Conservation (phyloP, 768 basidiomycete genomes). For the Auricularia auricula-judae region DNA sequence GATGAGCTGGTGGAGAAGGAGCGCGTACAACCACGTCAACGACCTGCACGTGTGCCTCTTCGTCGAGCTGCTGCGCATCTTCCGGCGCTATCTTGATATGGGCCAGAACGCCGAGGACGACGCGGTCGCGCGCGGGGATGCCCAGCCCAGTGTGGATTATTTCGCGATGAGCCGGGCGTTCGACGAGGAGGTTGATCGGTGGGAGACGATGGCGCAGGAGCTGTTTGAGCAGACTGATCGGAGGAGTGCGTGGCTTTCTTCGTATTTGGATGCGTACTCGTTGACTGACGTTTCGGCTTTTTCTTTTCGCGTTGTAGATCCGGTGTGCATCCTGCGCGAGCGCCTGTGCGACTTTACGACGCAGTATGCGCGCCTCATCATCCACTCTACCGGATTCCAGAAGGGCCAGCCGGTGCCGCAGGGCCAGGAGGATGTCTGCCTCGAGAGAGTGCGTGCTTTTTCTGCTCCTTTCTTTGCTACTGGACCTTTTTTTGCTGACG, state of each 20-base stretch:
- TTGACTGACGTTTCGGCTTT: no score
- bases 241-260: conserved; percentile 6
- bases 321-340: neutral
- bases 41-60: conserved; percentile 34
- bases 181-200: neutral
- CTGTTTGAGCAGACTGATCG: conserved; percentile 1
- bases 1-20: conserved; percentile 10
- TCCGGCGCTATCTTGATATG: conserved; percentile 31
- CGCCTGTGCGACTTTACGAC: conserved; percentile 4
- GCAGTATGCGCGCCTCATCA: conserved; percentile 41
- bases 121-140: no score
- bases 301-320: neutral
- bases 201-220: neutral
- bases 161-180: conserved; percentile 1
- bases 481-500: neutral
- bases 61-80: conserved; percentile 38
- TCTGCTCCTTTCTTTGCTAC: neutral
- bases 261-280: no score
- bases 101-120: conserved; percentile 6
- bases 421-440: conserved; percentile 29
- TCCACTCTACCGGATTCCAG: conserved; percentile 46
- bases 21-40: conserved; percentile 13
- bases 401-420: conserved; percentile 29
- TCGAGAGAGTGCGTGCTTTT: conserved; percentile 17
- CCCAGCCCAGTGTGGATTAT: neutral